Evolutionary conservation across 306 rosid genomes (phyloP).

Genomic region (Neltuma alba): DNA sequence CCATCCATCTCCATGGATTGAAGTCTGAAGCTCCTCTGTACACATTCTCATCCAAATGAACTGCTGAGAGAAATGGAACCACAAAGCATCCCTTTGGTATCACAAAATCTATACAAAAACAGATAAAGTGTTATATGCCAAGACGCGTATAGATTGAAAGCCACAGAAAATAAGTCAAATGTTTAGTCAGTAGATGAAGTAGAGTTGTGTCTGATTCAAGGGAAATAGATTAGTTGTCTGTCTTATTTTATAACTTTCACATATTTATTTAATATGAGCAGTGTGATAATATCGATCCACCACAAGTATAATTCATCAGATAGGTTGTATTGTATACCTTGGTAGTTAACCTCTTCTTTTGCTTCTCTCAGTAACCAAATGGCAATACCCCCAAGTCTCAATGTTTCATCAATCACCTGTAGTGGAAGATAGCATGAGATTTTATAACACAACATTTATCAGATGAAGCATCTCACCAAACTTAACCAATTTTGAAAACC

Average conservation of each 20-base stretch:
- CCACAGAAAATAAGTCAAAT: neutral
- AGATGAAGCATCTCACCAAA: conserved; percentile 30
- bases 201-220: neutral
- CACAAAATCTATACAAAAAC: conserved; percentile 57
- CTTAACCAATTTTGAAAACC: neutral
- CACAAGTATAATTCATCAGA: neutral
- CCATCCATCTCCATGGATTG: conserved; percentile 99
- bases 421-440: conserved; percentile 14
- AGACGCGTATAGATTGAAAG: neutral
- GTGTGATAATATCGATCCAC: neutral
- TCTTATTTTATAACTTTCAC: neutral
- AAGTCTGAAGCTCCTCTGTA: conserved; percentile 65
- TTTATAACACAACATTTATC: neutral
- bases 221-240: neutral
- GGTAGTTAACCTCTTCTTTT: conserved; percentile 76
- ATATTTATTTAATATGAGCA: neutral
- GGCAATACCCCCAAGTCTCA: conserved; percentile 91
- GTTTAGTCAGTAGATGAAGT: neutral
- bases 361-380: conserved; percentile 97
- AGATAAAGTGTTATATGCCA: conserved; percentile 19
- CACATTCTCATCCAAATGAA: conserved; percentile 85
- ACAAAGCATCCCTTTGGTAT: conserved; percentile 91
- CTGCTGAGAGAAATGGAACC: conserved; percentile 96
- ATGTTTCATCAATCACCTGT: conserved; percentile 93
- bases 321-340: conserved; percentile 47